phyloP scores from a whole-genome alignment of 2,329 filamentous ascomycete species.

The Orbilia ellipsospora region DNA sequence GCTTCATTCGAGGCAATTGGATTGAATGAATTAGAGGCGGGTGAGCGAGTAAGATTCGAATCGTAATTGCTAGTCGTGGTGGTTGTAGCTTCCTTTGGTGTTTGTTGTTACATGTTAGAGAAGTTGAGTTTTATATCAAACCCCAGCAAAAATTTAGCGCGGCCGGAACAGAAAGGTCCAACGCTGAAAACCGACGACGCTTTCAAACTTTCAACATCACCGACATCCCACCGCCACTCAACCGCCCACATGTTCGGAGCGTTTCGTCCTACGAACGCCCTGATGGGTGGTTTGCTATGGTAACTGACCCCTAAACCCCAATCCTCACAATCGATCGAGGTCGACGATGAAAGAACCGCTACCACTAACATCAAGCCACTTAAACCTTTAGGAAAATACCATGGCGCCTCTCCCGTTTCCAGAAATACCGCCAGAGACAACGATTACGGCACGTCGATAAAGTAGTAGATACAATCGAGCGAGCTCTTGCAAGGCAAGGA shows the following conservation, averaged over 20 bases:
- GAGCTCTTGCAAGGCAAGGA: slow-evolving; percentile 78
- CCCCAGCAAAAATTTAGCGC: slow-evolving; percentile 37
- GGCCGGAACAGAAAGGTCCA: slow-evolving; percentile 16
- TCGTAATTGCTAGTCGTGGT: neutral
- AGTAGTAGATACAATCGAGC: slow-evolving; percentile 84
- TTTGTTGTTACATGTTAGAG: slow-evolving; percentile 25
- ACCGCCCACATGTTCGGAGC: slow-evolving; percentile 77
- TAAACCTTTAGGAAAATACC: slow-evolving; percentile 79
- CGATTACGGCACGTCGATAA: slow-evolving; percentile 86
- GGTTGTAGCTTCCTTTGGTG: neutral
- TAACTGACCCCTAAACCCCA: slow-evolving; percentile 62
- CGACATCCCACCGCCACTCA: slow-evolving; percentile 19
- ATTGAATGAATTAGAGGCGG: neutral
- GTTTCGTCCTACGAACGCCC: slow-evolving; percentile 80
- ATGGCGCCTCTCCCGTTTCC: slow-evolving; percentile 90
- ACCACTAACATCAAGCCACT: slow-evolving; percentile 45
- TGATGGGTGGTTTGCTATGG: slow-evolving; percentile 86
- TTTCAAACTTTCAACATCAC: slow-evolving; percentile 19
- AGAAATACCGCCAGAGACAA: slow-evolving; percentile 86
- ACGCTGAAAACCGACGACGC: slow-evolving; percentile 22
- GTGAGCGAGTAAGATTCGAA: neutral
- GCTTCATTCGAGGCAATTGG: slow-evolving; percentile 16
- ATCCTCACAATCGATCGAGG: neutral
- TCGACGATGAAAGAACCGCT: neutral
- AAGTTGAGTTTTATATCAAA: slow-evolving; percentile 39